Conservation (phyloP, 176 grass and related monocot species). For the Saccharum spontaneum region DNA sequence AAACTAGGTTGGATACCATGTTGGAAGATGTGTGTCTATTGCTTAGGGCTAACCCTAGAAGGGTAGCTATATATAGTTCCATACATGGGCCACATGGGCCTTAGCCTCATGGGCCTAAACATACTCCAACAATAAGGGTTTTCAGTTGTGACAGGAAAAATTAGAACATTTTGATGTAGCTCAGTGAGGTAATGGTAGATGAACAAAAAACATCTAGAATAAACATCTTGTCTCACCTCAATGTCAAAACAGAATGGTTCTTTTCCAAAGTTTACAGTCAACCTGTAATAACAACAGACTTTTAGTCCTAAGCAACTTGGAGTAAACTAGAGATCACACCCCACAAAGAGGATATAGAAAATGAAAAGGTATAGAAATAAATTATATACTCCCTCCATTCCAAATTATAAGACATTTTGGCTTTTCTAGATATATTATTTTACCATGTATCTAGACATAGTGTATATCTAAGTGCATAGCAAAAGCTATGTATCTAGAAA, state of each 20-base stretch:
- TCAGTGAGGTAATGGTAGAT: background rate
- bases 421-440: background rate
- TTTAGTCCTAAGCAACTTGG: background rate
- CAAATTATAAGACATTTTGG: background rate
- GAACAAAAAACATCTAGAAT: background rate
- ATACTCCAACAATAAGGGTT: background rate
- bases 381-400: background rate
- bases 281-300: constrained; percentile 37
- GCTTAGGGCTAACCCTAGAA: no score
- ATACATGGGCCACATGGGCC: no score
- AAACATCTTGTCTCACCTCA: constrained; percentile 51
- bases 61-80: no score
- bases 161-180: background rate
- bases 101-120: no score
- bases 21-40: no score
- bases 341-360: constrained; percentile 14
- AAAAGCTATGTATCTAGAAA: background rate
- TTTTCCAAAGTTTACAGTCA: constrained; percentile 87
- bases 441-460: background rate
- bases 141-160: background rate
- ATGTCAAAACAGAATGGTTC: constrained; percentile 88
- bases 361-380: background rate
- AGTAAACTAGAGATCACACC: background rate
- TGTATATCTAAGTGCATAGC: background rate
- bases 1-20: no score